Conservation (phyloP, 2,329 filamentous ascomycete species). For the Colletotrichum brevisporum region DNA sequence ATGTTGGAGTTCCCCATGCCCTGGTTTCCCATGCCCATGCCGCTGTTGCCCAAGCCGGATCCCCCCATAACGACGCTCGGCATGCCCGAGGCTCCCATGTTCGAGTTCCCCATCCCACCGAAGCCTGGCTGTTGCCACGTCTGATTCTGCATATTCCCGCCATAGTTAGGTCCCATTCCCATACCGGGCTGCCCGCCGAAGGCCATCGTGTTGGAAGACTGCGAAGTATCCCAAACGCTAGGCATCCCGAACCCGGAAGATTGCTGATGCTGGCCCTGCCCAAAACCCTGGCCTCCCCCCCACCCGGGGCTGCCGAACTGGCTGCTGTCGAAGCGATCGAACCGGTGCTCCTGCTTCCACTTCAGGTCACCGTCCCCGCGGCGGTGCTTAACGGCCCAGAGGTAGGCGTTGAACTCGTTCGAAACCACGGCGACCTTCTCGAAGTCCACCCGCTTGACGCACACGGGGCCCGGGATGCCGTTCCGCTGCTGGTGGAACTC, state of each 20-base stretch:
- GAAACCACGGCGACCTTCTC: slow-evolving; percentile 41
- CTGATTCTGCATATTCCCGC: slow-evolving; percentile 4
- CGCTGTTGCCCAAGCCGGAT: not conserved
- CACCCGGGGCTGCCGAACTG: not conserved
- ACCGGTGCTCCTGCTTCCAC: not conserved
- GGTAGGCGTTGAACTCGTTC: slow-evolving; percentile 42
- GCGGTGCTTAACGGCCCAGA: slow-evolving; percentile 21
- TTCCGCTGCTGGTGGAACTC: slow-evolving; percentile 48
- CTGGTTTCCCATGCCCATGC: not conserved
- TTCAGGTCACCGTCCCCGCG: not conserved
- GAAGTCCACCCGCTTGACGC: slow-evolving; percentile 41
- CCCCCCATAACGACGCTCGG: not conserved
- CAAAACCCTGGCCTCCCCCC: not conserved
- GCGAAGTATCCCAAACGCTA: not conserved
- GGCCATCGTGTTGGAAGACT: not conserved
- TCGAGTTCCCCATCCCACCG: not conserved
- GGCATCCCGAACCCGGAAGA: not conserved
- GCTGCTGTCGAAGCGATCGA: slow-evolving; percentile 4
- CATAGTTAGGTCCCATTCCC: not conserved
- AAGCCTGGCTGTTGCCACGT: slow-evolving; percentile 1
- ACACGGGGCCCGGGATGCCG: slow-evolving; percentile 34
- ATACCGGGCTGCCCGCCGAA: not conserved
- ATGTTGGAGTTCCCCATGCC: not conserved
- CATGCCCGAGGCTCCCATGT: not conserved
- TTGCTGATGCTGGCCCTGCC: slow-evolving; percentile 1